A percentile compares a stretch with the other conserved stretches of the same genome.
Evolutionary conservation across 371 early-diverging fungal species (phyloP).

Genomic region (Mucor plumbeus): DNA sequence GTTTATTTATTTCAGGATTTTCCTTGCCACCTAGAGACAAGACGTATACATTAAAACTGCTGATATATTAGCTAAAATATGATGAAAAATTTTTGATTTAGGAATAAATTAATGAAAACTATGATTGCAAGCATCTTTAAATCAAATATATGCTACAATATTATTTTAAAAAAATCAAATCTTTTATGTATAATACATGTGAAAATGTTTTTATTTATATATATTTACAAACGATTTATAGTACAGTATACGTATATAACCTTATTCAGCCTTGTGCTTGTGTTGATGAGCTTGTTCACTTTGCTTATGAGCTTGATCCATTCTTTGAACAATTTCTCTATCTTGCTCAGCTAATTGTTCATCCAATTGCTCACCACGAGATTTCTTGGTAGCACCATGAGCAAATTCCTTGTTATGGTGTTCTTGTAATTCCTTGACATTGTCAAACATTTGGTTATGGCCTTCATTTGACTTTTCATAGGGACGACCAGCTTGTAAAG

Average conservation of each 20-base stretch:
- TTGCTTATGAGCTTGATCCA: conserved; percentile 20
- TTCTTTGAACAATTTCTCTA: conserved; percentile 19
- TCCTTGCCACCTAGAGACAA: too few relatives aligned
- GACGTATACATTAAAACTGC: too few relatives aligned
- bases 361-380: conserved; percentile 26
- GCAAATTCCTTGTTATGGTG: conserved; percentile 7
- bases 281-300: conserved; percentile 17
- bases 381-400: conserved; percentile 17
- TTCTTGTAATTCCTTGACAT: conserved; percentile 15
- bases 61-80: too few relatives aligned
- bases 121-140: too few relatives aligned
- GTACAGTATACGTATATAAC: not conserved
- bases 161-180: too few relatives aligned
- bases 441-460: conserved; percentile 28
- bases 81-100: too few relatives aligned
- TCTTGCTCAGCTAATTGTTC: conserved; percentile 27
- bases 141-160: too few relatives aligned
- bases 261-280: conserved; percentile 6
- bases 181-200: too few relatives aligned
- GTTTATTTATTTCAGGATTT: too few relatives aligned
- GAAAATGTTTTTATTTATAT: too few relatives aligned
- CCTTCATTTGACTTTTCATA: conserved; percentile 22
- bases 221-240: not conserved
- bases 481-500: conserved; percentile 25
- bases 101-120: too few relatives aligned